phyloP scores from a whole-genome alignment of 2,329 filamentous ascomycete species.

The Neonectria neomacrospora region DNA sequence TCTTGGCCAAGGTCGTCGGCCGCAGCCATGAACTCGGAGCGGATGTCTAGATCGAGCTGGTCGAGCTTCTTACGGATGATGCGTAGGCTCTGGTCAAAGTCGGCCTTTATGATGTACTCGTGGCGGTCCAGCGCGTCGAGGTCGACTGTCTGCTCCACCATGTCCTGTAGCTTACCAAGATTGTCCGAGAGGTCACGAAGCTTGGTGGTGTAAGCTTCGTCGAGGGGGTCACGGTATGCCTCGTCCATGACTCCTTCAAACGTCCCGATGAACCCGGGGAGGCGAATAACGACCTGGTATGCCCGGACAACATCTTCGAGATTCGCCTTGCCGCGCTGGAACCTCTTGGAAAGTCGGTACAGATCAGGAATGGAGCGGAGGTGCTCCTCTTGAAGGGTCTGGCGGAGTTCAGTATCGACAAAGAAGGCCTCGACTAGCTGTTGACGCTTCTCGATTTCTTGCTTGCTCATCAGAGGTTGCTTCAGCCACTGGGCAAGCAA shows the following conservation, averaged over 20 bases:
- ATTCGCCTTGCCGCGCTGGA: slow-evolving; percentile 90
- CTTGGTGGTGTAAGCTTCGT: slow-evolving; percentile 87
- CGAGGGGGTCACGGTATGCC: slow-evolving; percentile 86
- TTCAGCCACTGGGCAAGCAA: slow-evolving; percentile 96
- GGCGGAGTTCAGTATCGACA: slow-evolving; percentile 89
- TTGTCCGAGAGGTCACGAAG: slow-evolving; percentile 80
- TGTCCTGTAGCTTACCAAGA: slow-evolving; percentile 89
- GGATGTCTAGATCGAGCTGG: slow-evolving; percentile 83
- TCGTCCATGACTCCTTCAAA: slow-evolving; percentile 97
- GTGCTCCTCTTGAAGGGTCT: slow-evolving; percentile 97
- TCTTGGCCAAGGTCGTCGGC: slow-evolving; percentile 88
- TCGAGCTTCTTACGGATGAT: slow-evolving; percentile 94
- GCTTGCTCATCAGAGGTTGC: slow-evolving; percentile 91
- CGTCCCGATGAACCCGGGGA: slow-evolving; percentile 90
- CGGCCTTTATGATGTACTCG: slow-evolving; percentile 98
- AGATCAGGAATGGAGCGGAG: slow-evolving; percentile 92
- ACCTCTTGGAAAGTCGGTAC: slow-evolving; percentile 92
- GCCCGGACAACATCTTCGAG: slow-evolving; percentile 95
- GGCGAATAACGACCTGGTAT: slow-evolving; percentile 92
- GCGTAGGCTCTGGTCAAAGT: slow-evolving; percentile 90
- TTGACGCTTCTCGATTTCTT: slow-evolving; percentile 90
- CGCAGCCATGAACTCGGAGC: slow-evolving; percentile 80
- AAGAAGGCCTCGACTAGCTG: slow-evolving; percentile 96
- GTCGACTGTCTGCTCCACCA: slow-evolving; percentile 98
- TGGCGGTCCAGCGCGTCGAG: slow-evolving; percentile 95